Percentiles rank a stretch among this genome's conserved stretches.
phyloP scores from a whole-genome alignment of 208 protist genomes.

The Wallacemonas sp. region DNA sequence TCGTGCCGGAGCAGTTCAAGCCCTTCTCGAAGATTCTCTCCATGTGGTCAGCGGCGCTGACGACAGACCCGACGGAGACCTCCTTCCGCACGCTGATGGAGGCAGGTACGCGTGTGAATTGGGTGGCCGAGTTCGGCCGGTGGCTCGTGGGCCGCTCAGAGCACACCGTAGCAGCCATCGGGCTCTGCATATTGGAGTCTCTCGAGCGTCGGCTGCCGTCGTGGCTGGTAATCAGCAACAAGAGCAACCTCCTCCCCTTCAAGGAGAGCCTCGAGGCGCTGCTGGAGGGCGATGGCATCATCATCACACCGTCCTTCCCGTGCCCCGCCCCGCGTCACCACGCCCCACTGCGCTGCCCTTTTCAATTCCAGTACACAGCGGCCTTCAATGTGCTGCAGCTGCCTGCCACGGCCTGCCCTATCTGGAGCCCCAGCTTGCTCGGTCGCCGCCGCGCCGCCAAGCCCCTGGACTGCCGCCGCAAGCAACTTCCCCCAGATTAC shows the following conservation, averaged over 20 bases:
- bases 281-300: constrained; percentile 63
- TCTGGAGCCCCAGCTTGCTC: constrained; percentile 39
- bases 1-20: constrained; percentile 50
- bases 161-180: constrained; percentile 78
- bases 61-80: constrained; percentile 56
- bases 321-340: constrained; percentile 71
- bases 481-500: constrained; percentile 37
- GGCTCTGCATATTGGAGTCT: constrained; percentile 68
- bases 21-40: constrained; percentile 59
- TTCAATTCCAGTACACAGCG: constrained; percentile 88
- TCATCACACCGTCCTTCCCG: constrained; percentile 78
- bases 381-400: constrained; percentile 87
- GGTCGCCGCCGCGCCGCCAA: constrained; percentile 6
- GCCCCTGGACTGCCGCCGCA: constrained; percentile 13
- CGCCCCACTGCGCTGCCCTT: constrained; percentile 57
- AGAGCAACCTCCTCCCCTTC: constrained; percentile 38
- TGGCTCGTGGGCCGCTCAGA: constrained; percentile 67
- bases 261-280: constrained; percentile 65
- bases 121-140: constrained; percentile 48
- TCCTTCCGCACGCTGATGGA: constrained; percentile 68
- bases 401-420: constrained; percentile 68
- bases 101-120: constrained; percentile 51
- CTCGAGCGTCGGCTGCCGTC: constrained; percentile 42
- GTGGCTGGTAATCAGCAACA: constrained; percentile 36
- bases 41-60: constrained; percentile 72